Conservation (phyloP, 2,329 filamentous ascomycete species). For the Verticillium tricorpus region DNA sequence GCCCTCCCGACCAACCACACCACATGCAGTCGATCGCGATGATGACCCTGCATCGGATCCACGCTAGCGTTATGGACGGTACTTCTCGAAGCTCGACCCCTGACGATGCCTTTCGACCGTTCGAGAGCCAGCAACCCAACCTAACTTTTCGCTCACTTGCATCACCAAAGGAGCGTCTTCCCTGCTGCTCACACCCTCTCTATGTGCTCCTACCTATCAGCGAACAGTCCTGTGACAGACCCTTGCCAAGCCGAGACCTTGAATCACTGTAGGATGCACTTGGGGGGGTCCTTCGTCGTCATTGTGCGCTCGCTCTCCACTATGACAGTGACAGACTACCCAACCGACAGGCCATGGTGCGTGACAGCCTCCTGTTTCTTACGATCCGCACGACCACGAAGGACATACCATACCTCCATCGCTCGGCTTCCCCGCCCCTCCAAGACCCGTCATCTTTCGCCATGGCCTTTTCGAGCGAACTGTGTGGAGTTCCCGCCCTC, state of each 20-base stretch:
- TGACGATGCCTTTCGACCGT: neutral
- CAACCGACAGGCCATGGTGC: neutral
- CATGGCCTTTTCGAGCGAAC: neutral
- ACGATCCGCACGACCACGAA: neutral
- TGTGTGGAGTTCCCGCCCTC: neutral
- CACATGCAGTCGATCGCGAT: neutral
- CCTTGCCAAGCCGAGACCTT: neutral
- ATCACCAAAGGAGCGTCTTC: neutral
- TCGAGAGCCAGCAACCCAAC: neutral
- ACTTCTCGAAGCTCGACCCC: neutral
- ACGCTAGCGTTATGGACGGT: conserved; percentile 4
- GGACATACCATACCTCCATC: neutral
- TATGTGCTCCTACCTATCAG: too few relatives aligned
- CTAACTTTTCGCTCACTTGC: neutral
- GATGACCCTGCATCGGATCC: neutral
- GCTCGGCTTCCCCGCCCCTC: neutral
- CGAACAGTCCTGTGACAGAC: neutral
- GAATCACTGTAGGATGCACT: neutral
- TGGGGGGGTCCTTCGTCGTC: neutral
- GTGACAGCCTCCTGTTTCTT: neutral
- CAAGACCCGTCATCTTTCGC: neutral
- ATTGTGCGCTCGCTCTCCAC: neutral
- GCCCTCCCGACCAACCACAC: neutral
- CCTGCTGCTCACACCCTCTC: neutral
- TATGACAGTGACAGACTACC: too few relatives aligned